A percentile compares a stretch with the other conserved stretches of the same genome.
Evolutionary conservation across 129 eudicot species (phyloP).

Genomic region (Flaveria bidentis): DNA sequence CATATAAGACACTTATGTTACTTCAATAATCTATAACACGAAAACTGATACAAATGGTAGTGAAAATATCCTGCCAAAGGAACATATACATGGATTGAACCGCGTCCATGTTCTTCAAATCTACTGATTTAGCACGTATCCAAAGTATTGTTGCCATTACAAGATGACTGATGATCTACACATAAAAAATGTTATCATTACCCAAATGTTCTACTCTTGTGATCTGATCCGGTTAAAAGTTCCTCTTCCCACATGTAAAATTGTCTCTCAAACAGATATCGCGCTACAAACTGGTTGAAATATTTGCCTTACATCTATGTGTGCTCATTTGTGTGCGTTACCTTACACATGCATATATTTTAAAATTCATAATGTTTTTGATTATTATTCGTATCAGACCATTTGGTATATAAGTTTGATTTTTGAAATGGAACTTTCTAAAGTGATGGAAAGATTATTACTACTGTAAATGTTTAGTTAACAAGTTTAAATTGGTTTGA

Average conservation of each 20-base stretch:
- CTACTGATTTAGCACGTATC: constrained; percentile 35
- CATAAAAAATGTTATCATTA: not conserved
- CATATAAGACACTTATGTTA: not conserved
- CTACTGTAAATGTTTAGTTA: too few species aligned
- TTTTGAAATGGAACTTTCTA: too few species aligned
- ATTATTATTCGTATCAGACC: too few species aligned
- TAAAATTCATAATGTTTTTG: too few species aligned
- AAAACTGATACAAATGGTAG: not conserved
- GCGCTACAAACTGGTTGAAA: too few species aligned
- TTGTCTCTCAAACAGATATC: not conserved
- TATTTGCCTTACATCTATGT: too few species aligned
- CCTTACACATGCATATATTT: too few species aligned
- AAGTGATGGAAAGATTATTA: too few species aligned
- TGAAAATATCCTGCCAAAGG: constrained; percentile 26
- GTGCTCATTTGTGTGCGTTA: too few species aligned
- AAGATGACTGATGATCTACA: constrained; percentile 18
- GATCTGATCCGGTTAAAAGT: too few species aligned
- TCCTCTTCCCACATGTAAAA: too few species aligned
- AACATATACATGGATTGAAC: constrained; percentile 37
- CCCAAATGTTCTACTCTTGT: not conserved
- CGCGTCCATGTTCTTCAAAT: constrained; percentile 25
- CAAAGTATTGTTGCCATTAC: constrained; percentile 21
- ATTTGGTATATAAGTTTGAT: too few species aligned
- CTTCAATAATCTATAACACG: not conserved
- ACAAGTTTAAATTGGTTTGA: not conserved